These are phyloP conservation scores for Colletotrichum sp. DNA, from an alignment of 2,329 filamentous ascomycete genomes.

Conservation along the genomic window DNA sequence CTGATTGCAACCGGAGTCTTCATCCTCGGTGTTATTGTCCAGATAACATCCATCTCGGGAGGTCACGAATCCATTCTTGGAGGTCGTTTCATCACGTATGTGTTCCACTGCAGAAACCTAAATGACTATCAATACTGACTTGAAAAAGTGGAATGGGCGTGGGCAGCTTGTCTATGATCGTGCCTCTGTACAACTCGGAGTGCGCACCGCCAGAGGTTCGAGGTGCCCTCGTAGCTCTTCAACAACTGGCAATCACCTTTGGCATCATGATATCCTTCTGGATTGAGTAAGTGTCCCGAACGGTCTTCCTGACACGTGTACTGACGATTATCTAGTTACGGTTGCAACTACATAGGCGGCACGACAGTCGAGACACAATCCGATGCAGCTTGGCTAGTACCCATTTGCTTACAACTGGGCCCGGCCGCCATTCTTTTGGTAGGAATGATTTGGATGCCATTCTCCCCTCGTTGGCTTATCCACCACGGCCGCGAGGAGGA, in stretches of 20 bases:
- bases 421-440: constrained; percentile 70
- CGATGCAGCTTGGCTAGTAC: constrained; percentile 76
- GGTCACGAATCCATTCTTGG: constrained; percentile 68
- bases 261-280: constrained; percentile 71
- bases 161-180: constrained; percentile 71
- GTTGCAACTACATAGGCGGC: constrained; percentile 71
- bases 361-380: constrained; percentile 53
- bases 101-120: not conserved
- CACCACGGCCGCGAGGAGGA: constrained; percentile 74
- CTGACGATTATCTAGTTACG: constrained; percentile 29
- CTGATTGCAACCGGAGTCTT: constrained; percentile 71
- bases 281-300: constrained; percentile 53
- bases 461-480: constrained; percentile 77
- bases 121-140: not conserved
- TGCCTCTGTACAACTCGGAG: constrained; percentile 59
- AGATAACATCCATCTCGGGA: constrained; percentile 63
- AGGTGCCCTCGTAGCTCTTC: constrained; percentile 49
- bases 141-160: constrained; percentile 65
- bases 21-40: constrained; percentile 72
- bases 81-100: constrained; percentile 72
- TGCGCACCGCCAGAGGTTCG: constrained; percentile 48
- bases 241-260: constrained; percentile 62
- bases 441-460: constrained; percentile 83
- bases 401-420: constrained; percentile 73
- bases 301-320: rapidly evolving